Percentiles rank a stretch among this genome's conserved stretches.
Evolutionary conservation across 2,329 filamentous ascomycete genomes (phyloP).

Genomic region (Aureobasidium sp.): DNA sequence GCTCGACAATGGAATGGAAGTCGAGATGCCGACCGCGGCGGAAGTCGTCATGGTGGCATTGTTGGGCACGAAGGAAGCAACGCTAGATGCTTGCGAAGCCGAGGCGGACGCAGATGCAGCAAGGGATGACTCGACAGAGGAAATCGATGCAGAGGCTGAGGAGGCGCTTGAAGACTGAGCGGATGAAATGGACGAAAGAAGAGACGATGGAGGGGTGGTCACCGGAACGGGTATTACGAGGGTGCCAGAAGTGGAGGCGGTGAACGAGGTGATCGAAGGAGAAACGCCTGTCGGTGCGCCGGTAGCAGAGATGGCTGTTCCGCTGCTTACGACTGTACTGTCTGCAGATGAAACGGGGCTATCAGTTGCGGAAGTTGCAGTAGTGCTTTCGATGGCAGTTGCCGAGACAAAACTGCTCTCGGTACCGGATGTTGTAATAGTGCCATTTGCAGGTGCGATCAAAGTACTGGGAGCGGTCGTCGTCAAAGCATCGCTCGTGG

Average conservation of each 20-base stretch:
- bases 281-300: not conserved
- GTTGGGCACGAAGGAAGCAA: slow-evolving; percentile 2
- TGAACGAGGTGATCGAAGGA: slow-evolving; percentile 12
- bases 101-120: slow-evolving; percentile 9
- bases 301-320: slow-evolving; percentile 1
- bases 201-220: slow-evolving; percentile 16
- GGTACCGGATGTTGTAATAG: not conserved
- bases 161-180: slow-evolving; percentile 8
- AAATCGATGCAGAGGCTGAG: slow-evolving; percentile 9
- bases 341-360: slow-evolving; percentile 10
- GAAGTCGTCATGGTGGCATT: slow-evolving; percentile 8
- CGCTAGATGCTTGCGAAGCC: slow-evolving; percentile 1
- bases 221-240: slow-evolving; percentile 21
- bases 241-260: slow-evolving; percentile 15
- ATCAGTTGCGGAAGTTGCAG: slow-evolving; percentile 2
- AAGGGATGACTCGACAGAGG: not conserved
- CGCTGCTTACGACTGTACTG: slow-evolving; percentile 5
- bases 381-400: not conserved
- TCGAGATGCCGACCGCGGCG: not conserved
- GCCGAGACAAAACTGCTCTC: not conserved
- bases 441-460: slow-evolving; percentile 3
- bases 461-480: slow-evolving; percentile 1
- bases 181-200: slow-evolving; percentile 15
- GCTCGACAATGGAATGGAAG: slow-evolving; percentile 3
- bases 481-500: not conserved